phyloP scores from a whole-genome alignment of 2,329 filamentous ascomycete genomes.

The Fusarium tjaetaba region DNA sequence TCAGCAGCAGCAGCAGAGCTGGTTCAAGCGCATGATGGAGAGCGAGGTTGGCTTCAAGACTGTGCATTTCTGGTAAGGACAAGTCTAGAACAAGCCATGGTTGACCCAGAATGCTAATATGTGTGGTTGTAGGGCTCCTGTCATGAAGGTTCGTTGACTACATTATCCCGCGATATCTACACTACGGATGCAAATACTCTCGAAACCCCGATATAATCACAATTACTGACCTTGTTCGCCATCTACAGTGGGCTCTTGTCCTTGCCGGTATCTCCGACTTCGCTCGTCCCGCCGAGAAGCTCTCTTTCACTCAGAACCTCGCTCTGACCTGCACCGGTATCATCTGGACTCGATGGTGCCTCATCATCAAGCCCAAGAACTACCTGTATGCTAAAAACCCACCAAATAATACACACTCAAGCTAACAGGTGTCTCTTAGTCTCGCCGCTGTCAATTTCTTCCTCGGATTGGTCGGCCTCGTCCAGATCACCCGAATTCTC shows the following conservation, averaged over 20 bases:
- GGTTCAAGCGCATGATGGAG: constrained; percentile 84
- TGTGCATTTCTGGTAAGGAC: constrained; percentile 89
- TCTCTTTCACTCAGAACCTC: constrained; percentile 91
- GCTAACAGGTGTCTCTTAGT: constrained; percentile 53
- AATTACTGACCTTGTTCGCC: constrained; percentile 18
- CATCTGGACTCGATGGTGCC: constrained; percentile 99
- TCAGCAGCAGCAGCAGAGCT: constrained; percentile 55
- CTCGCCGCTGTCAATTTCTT: constrained; percentile 98
- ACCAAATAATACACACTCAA: neutral
- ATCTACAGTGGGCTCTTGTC: constrained; percentile 85
- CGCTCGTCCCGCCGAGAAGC: constrained; percentile 87
- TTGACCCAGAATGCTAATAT: constrained; percentile 35
- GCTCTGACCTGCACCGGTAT: constrained; percentile 89
- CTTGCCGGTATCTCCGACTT: constrained; percentile 93
- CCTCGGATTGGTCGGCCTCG: constrained; percentile 85
- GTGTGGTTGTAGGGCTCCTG: constrained; percentile 74
- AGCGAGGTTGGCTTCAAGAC: constrained; percentile 87
- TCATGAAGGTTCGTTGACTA: constrained; percentile 74
- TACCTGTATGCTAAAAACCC: constrained; percentile 71
- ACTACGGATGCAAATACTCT: neutral
- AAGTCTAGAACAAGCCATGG: neutral
- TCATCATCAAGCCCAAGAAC: constrained; percentile 96
- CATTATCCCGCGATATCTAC: neutral
- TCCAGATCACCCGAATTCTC: constrained; percentile 83
- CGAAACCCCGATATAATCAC: neutral